Percentiles rank a stretch among this genome's conserved stretches.
Evolutionary conservation across 208 protist genomes (phyloP).

Genomic region (Porcisia hertigi): DNA sequence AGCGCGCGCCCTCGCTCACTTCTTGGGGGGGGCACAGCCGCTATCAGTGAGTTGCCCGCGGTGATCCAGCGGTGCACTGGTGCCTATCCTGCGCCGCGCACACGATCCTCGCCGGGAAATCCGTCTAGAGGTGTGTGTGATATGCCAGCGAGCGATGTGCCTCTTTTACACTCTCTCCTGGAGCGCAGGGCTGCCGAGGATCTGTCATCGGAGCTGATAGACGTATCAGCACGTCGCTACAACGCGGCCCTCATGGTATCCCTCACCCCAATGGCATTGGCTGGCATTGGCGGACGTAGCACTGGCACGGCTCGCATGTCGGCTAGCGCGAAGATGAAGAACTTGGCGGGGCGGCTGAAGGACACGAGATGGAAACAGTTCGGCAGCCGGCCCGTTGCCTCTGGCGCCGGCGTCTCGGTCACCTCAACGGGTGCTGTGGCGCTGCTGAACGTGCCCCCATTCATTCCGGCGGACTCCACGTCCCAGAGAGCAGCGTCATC

Average conservation of each 20-base stretch:
- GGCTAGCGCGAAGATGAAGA: slow-evolving; percentile 14
- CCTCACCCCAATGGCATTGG: slow-evolving; percentile 78
- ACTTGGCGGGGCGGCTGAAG: slow-evolving; percentile 12
- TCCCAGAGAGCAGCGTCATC: not conserved
- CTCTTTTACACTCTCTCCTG: slow-evolving; percentile 31
- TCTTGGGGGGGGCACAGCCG: not conserved
- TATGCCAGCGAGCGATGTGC: slow-evolving; percentile 6
- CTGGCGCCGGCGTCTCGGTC: not conserved
- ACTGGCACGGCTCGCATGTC: not conserved
- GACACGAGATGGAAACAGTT: slow-evolving; percentile 33
- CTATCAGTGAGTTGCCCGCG: not conserved
- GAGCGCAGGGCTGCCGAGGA: slow-evolving; percentile 35
- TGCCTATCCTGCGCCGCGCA: not conserved
- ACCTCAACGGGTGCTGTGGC: slow-evolving; percentile 17
- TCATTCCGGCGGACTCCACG: not conserved
- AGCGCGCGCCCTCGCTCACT: not conserved
- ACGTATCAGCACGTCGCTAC: slow-evolving; percentile 28
- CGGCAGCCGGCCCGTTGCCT: slow-evolving; percentile 8
- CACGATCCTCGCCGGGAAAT: not conserved
- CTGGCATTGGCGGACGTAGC: slow-evolving; percentile 20
- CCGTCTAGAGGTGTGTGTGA: not conserved
- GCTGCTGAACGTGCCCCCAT: slow-evolving; percentile 28
- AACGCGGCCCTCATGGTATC: slow-evolving; percentile 62
- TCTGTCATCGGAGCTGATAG: slow-evolving; percentile 29
- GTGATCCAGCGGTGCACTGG: slow-evolving; percentile 33